Evolutionary conservation across 306 rosid genomes (phyloP).

Genomic region (Potentilla sterilis): DNA sequence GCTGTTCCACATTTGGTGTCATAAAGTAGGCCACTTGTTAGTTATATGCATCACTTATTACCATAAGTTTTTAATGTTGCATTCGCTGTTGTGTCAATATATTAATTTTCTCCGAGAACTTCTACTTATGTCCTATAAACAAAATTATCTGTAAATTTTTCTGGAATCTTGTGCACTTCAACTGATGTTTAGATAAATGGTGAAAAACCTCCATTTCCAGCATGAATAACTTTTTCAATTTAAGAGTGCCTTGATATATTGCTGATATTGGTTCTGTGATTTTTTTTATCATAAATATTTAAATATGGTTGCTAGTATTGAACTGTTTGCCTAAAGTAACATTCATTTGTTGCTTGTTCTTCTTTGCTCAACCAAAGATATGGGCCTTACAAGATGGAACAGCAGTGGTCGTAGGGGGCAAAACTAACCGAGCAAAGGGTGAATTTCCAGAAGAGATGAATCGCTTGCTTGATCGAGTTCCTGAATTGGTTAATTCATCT

Average conservation of each 20-base stretch:
- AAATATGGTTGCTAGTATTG: neutral
- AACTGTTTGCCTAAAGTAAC: neutral
- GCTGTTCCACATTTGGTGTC: neutral
- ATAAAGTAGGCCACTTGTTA: neutral
- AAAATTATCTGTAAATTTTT: neutral
- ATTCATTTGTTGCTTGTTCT: slow-evolving; percentile 11
- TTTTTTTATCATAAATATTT: neutral
- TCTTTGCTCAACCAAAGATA: slow-evolving; percentile 51
- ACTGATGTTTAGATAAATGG: neutral
- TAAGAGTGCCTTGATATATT: neutral
- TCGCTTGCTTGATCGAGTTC: slow-evolving; percentile 72
- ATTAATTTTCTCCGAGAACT: neutral
- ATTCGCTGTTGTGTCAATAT: neutral
- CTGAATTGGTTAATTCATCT: slow-evolving; percentile 69
- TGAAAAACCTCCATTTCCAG: neutral
- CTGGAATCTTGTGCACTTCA: neutral
- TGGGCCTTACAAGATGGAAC: slow-evolving; percentile 98
- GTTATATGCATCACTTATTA: neutral
- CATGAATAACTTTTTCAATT: neutral
- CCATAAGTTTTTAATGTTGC: neutral
- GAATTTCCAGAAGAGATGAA: slow-evolving; percentile 87
- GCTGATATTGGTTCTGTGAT: neutral
- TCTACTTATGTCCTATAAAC: neutral
- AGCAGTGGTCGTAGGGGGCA: slow-evolving; percentile 70
- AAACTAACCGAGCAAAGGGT: slow-evolving; percentile 78